Percentiles rank a stretch among this genome's conserved stretches.
phyloP scores from a whole-genome alignment of 2,329 filamentous ascomycete species.

The Phialophora verrucosa region DNA sequence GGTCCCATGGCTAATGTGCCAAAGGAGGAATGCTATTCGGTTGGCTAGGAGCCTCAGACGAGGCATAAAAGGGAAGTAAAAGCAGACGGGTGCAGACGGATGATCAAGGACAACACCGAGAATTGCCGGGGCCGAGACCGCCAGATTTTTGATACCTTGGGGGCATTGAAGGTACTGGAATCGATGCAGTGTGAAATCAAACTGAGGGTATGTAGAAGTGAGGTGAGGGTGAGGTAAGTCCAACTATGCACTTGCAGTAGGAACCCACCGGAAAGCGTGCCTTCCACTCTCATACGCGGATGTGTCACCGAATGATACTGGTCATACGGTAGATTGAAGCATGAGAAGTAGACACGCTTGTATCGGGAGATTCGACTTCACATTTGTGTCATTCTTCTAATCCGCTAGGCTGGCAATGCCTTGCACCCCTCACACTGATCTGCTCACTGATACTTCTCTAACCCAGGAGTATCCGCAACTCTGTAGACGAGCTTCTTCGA shows the following conservation, averaged over 20 bases:
- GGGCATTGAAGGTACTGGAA: neutral
- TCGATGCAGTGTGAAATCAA: neutral
- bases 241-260: neutral
- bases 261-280: neutral
- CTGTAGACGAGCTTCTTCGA: constrained; percentile 15
- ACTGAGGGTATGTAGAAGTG: neutral
- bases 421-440: neutral
- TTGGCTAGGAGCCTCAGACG: neutral
- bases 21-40: too few species aligned
- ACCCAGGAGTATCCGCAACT: neutral
- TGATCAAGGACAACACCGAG: neutral
- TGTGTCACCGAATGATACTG: neutral
- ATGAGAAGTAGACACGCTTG: neutral
- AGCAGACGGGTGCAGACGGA: neutral
- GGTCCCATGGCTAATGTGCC: too few species aligned
- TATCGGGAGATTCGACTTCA: neutral
- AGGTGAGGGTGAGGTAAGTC: neutral
- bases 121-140: neutral
- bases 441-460: constrained; percentile 8
- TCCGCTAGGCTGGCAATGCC: too few species aligned
- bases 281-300: neutral
- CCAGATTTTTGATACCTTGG: neutral
- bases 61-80: neutral
- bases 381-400: neutral
- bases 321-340: neutral